Base-by-base conservation (phyloP, 345 rosid genomes). In the Populus ilicifolia region DNA sequence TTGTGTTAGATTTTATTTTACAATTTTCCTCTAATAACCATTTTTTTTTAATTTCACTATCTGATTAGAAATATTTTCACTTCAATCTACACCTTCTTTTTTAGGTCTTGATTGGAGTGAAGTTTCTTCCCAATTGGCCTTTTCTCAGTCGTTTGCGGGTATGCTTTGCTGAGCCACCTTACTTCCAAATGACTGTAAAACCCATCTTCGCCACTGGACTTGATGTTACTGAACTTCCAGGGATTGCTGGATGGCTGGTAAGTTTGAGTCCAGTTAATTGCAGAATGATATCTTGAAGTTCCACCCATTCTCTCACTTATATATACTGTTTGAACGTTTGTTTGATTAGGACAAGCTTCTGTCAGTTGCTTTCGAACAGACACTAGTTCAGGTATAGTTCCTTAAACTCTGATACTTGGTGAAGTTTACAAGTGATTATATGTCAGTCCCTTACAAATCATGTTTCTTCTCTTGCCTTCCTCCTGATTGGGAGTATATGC, bases 231-330 rank as follows among this genome's bases (percentile, higher is more conserved):
- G 97, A 83, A 68, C 85, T 96, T 86, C 99, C 99, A 59, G 97
- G 97, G 52, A 89, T 96, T 73, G 97, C 97, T 70, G 99, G 97
- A 78, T 96, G 98, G 99, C 93, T 96, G n/a, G 99, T 96, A 85
- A 88, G 94, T 90, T 75, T 11, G 21, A 21, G 67, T 61, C 30
- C 33, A 38, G 2, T 67, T 33, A 46, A 39, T 75, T 65, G 20
- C 72, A 43, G 65, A 74, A 61, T 67, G 43, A 79, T 64, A 33
- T 67, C 21, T 29, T 70, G 75, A 46, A 62, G 43, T 64, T 79
- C n/a, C 25, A 29, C 67, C 70, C 23, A 63, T n/a, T 81, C 35
- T 70, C 50, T 13, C 50, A 14, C 50, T 46, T 46, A 0, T 46
- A 13, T 46, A 46, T 13, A 46, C 50, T 46, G 18, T 14, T 46